Conservation (phyloP, 225 moss, liverwort and hornwort genomes). For the Pseudisothecium myosuroides region DNA sequence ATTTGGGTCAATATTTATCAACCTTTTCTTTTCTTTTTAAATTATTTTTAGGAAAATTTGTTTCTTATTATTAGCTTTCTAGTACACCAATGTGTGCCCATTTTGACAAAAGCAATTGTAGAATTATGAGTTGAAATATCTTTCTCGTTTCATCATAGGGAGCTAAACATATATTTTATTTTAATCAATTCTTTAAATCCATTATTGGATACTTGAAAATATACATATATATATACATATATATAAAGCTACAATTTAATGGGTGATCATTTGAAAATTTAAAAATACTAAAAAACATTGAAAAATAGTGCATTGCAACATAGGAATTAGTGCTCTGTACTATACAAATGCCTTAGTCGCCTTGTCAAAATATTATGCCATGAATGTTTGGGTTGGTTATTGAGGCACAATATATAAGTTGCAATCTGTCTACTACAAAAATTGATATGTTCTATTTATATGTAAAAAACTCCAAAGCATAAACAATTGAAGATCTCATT, state of each 20-base stretch:
- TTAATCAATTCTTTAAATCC: background rate
- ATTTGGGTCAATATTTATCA: background rate
- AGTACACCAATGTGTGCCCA: background rate
- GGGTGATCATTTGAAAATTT: background rate
- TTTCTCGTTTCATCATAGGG: background rate
- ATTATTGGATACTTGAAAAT: accelerated
- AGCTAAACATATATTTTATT: background rate
- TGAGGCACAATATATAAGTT: background rate
- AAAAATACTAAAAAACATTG: background rate
- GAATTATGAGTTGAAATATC: background rate
- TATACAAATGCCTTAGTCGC: background rate
- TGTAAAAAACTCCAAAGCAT: background rate
- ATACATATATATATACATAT: no score
- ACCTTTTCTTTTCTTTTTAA: accelerated
- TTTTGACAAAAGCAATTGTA: background rate
- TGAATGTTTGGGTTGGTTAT: background rate
- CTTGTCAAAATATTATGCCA: no score
- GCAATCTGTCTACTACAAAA: background rate
- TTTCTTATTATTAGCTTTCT: background rate
- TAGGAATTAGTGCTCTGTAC: accelerated
- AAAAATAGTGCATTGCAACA: no score
- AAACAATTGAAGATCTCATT: background rate
- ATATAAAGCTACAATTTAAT: background rate
- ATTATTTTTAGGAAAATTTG: background rate
- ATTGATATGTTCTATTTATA: background rate